These are phyloP conservation scores for Lyophyllum atratum DNA, from an alignment of 768 basidiomycete species.

Conservation along the genomic window DNA sequence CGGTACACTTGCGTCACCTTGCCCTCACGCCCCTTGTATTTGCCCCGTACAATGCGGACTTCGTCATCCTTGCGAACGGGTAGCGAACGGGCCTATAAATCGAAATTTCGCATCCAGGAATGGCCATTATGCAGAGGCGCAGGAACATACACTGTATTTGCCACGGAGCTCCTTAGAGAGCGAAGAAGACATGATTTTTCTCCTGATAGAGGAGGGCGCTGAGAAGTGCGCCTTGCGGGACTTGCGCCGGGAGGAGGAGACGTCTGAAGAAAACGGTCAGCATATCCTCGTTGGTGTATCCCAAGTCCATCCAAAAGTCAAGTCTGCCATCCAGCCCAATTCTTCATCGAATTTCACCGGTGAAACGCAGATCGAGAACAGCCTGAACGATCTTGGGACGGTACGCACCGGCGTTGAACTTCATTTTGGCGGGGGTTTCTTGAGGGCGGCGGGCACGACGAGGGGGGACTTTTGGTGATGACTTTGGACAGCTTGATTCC, in stretches of 20 bases:
- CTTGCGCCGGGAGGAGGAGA: constrained; percentile 95
- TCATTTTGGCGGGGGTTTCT: constrained; percentile 64
- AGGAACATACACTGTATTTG: constrained; percentile 81
- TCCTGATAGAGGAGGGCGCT: constrained; percentile 91
- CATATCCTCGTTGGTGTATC: constrained; percentile 22
- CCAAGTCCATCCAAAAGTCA: constrained; percentile 42
- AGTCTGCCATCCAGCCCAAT: constrained; percentile 56
- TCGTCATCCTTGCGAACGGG: constrained; percentile 99
- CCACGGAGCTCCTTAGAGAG: constrained; percentile 92
- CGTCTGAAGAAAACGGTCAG: constrained; percentile 54
- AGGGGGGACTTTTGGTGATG: constrained; percentile 34
- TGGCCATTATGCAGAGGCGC: not conserved
- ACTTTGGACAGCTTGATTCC: constrained; percentile 29
- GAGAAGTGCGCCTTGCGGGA: constrained; percentile 97
- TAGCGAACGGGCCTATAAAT: constrained; percentile 75
- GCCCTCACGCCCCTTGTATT: constrained; percentile 99
- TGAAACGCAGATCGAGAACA: constrained; percentile 24
- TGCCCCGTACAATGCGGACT: constrained; percentile 94
- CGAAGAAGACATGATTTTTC: constrained; percentile 97
- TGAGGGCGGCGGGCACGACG: constrained; percentile 61
- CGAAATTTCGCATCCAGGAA: not conserved
- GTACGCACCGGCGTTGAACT: constrained; percentile 81
- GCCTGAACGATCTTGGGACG: constrained; percentile 21
- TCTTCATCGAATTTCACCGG: constrained; percentile 27
- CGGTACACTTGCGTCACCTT: constrained; percentile 98